Evolutionary conservation across 2,329 filamentous ascomycete species (phyloP).

Genomic region (Stachybotrys chlorohalonatus): DNA sequence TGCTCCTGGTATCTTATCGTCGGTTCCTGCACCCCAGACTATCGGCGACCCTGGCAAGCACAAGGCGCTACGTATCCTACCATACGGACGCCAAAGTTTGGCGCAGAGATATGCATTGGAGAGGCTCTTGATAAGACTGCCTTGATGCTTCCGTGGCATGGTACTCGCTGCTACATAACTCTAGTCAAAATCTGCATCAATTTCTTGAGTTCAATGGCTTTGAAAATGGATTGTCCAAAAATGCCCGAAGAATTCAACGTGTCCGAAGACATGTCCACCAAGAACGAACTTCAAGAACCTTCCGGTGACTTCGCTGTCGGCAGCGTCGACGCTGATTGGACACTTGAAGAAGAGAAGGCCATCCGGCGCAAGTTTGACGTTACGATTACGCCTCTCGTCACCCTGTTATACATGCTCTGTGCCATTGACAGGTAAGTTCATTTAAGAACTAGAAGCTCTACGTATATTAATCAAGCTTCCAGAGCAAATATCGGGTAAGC

Average conservation of each 20-base stretch:
- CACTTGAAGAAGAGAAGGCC: constrained; percentile 36
- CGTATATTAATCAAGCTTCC: neutral
- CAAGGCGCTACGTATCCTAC: neutral
- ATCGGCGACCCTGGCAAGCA: neutral
- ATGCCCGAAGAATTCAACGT: neutral
- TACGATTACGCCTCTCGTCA: constrained; percentile 42
- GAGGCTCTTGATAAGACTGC: neutral
- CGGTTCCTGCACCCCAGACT: neutral
- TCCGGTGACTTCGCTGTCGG: neutral
- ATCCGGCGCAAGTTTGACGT: constrained; percentile 43
- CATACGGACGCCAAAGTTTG: neutral
- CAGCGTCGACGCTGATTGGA: constrained; percentile 24
- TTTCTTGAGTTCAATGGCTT: neutral
- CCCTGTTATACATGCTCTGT: constrained; percentile 43
- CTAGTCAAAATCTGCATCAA: neutral
- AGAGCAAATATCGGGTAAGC: constrained; percentile 18
- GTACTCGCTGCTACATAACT: neutral
- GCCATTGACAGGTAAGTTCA: constrained; percentile 10
- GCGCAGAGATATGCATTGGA: neutral
- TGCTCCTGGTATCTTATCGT: neutral
- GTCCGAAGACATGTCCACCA: neutral
- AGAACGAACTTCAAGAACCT: neutral
- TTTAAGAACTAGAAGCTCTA: neutral
- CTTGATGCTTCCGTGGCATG: neutral
- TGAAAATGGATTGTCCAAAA: neutral